These are phyloP conservation scores for Dictyostelium intermedium DNA, from an alignment of 78 protist species.

Conservation along the genomic window DNA sequence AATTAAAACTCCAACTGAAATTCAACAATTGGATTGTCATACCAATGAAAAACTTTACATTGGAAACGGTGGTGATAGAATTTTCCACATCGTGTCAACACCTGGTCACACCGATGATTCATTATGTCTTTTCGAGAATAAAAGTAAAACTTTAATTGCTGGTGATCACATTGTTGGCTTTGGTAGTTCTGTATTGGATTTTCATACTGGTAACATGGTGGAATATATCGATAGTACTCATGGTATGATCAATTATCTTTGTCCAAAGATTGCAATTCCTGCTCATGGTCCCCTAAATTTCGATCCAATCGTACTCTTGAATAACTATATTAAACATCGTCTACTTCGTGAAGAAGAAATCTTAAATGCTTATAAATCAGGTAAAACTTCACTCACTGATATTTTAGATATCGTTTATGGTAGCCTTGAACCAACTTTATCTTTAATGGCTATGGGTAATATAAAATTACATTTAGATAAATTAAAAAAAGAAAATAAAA, in stretches of 20 bases:
- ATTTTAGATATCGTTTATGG: constrained; percentile 19
- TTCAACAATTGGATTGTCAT: neutral
- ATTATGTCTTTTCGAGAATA: constrained; percentile 32
- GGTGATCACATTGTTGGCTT: constrained; percentile 75
- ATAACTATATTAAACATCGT: constrained; percentile 44
- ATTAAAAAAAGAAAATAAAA: constrained; percentile 35
- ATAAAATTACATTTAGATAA: constrained; percentile 45
- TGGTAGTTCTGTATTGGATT: constrained; percentile 41
- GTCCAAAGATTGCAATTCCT: constrained; percentile 62
- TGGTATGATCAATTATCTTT: constrained; percentile 18
- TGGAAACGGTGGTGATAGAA: constrained; percentile 23
- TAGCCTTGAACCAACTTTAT: constrained; percentile 36
- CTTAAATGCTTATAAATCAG: constrained; percentile 37
- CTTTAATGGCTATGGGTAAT: constrained; percentile 29
- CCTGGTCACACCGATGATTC: constrained; percentile 74
- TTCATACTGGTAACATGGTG: constrained; percentile 32
- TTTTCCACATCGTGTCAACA: constrained; percentile 34
- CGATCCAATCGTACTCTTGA: constrained; percentile 19
- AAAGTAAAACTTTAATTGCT: constrained; percentile 28
- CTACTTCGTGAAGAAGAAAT: constrained; percentile 35
- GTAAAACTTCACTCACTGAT: constrained; percentile 21
- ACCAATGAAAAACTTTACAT: neutral
- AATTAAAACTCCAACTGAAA: neutral
- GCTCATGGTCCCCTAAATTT: constrained; percentile 64
- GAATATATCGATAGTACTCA: constrained; percentile 28